Percentiles rank a stretch among this genome's conserved stretches.
Conservation (phyloP, 768 basidiomycete species). For the Rhodosporidiobolus odoratus region DNA sequence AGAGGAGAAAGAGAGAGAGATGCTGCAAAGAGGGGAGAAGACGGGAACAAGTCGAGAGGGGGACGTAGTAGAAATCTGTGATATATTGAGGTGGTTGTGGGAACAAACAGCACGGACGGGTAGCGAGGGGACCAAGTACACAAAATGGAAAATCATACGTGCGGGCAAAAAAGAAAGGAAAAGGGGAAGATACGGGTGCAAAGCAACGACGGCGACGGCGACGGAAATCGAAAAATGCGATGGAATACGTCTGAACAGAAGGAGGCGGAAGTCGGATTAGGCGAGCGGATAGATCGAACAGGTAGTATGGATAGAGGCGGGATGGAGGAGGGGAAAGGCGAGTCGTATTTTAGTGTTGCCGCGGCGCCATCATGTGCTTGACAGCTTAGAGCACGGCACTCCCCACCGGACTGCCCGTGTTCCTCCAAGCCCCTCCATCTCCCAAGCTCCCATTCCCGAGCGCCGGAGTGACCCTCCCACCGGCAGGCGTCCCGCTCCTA, state of each 20-base stretch:
- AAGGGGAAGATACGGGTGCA: too few relatives aligned
- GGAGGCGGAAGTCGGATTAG: too few relatives aligned
- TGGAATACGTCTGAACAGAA: too few relatives aligned
- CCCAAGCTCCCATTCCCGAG: constrained; percentile 26
- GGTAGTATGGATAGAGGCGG: neutral
- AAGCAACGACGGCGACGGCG: too few relatives aligned
- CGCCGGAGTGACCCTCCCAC: constrained; percentile 2
- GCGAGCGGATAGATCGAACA: neutral
- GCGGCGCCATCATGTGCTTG: too few relatives aligned
- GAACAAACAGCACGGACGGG: too few relatives aligned
- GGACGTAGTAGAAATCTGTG: neutral
- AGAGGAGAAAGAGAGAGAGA: neutral
- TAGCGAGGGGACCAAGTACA: too few relatives aligned
- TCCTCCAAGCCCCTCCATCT: constrained; percentile 29
- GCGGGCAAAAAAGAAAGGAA: too few relatives aligned
- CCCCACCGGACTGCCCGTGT: neutral
- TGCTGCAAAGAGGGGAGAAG: neutral
- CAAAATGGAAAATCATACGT: too few relatives aligned
- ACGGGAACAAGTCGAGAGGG: neutral
- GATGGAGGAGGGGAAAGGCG: neutral
- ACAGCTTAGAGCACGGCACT: neutral
- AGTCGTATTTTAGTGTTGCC: too few relatives aligned
- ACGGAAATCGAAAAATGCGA: neutral
- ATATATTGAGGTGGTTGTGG: too few relatives aligned
- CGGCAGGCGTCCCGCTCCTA: constrained; percentile 14